Evolutionary conservation across 371 early-diverging fungal species (phyloP).

Genomic region (Apophysomyces ossiformis): DNA sequence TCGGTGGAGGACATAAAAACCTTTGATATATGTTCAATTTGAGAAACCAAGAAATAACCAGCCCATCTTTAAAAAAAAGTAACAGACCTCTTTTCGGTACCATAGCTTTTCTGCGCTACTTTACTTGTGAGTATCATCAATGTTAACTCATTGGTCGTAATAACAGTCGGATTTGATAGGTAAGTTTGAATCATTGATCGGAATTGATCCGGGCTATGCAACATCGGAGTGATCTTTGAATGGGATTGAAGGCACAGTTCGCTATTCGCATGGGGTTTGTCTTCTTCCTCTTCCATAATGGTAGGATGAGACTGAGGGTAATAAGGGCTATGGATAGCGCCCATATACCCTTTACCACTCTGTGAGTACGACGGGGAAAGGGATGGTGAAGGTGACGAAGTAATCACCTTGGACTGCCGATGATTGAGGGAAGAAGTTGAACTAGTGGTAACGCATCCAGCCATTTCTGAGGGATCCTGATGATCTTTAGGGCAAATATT

Average conservation of each 20-base stretch:
- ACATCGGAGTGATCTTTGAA: slow-evolving; percentile 7
- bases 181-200: slow-evolving; percentile 19
- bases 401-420: neutral
- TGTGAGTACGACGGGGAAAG: slow-evolving; percentile 3
- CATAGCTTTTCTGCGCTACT: slow-evolving; percentile 83
- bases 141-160: slow-evolving; percentile 53
- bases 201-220: slow-evolving; percentile 7
- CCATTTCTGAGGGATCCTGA: neutral
- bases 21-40: slow-evolving; percentile 19
- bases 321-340: neutral
- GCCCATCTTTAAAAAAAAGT: neutral
- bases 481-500: neutral
- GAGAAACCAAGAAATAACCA: neutral
- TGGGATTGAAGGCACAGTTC: slow-evolving; percentile 1
- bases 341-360: slow-evolving; percentile 2
- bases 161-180: slow-evolving; percentile 32
- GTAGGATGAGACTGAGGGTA: slow-evolving; percentile 4
- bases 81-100: slow-evolving; percentile 72
- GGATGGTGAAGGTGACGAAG: neutral
- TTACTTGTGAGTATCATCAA: slow-evolving; percentile 72
- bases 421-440: neutral
- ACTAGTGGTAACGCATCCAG: neutral
- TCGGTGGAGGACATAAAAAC: slow-evolving; percentile 83
- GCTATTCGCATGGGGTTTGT: neutral
- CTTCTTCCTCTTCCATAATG: slow-evolving; percentile 7